Conservation (phyloP, 805 yeast genomes). For the Candida incommunis region DNA sequence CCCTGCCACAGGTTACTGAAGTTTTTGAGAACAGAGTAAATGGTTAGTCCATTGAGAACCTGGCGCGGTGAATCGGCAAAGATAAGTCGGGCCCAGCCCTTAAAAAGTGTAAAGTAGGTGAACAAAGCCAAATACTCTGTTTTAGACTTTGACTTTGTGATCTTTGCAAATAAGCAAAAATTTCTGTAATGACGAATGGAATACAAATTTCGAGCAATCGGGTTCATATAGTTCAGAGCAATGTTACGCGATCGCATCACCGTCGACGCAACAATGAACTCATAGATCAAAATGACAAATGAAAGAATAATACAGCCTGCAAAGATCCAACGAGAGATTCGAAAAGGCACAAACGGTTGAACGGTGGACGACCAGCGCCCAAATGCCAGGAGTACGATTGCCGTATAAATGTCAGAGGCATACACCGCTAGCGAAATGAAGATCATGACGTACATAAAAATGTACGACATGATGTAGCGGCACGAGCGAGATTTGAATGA, state of each 20-base stretch:
- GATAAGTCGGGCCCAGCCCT: conserved; percentile 45
- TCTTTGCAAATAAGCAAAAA: conserved; percentile 58
- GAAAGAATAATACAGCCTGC: conserved; percentile 70
- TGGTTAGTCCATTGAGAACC: conserved; percentile 64
- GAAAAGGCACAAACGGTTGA: conserved; percentile 34
- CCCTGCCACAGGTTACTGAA: conserved; percentile 20
- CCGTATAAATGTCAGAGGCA: conserved; percentile 66
- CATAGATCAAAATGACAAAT: conserved; percentile 41
- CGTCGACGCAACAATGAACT: conserved; percentile 41
- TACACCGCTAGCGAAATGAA: conserved; percentile 32
- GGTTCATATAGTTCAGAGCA: conserved; percentile 54
- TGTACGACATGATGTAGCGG: conserved; percentile 15
- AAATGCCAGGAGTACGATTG: conserved; percentile 58
- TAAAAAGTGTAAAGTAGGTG: conserved; percentile 43
- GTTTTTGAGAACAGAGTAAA: conserved; percentile 34
- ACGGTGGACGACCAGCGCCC: conserved; percentile 49
- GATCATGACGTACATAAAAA: conserved; percentile 31
- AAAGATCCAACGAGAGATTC: conserved; percentile 54
- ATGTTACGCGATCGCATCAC: conserved; percentile 49
- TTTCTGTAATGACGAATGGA: conserved; percentile 45
- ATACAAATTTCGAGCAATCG: conserved; percentile 43
- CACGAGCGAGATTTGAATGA: conserved; percentile 12
- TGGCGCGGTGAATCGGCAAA: conserved; percentile 83
- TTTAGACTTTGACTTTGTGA: conserved; percentile 46
- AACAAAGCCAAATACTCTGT: conserved; percentile 57